Percentiles rank a stretch among this genome's conserved stretches.
These are phyloP conservation scores for Oryza brachyantha DNA, from an alignment of 176 grass and related monocot genomes.

Conservation along the genomic window DNA sequence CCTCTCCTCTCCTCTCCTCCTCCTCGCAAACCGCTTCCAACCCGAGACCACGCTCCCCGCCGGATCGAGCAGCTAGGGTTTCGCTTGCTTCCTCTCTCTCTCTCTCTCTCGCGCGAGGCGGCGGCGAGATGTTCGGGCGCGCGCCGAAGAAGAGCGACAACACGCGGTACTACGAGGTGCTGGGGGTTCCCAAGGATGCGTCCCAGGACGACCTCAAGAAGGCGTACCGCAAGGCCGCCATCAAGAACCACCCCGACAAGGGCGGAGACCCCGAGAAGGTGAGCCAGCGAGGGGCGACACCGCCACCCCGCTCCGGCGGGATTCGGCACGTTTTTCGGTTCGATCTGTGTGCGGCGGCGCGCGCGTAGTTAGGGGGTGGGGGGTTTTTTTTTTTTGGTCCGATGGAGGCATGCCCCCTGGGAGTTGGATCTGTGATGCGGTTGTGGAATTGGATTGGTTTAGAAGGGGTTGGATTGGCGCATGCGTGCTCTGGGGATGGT, in stretches of 20 bases:
- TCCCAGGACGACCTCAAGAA: constrained; percentile 80
- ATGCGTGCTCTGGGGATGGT: not conserved
- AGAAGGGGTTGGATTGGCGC: no score
- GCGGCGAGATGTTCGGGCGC: constrained; percentile 64
- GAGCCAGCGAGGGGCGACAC: constrained; percentile 22
- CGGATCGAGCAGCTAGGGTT: constrained; percentile 43
- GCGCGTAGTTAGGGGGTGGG: not conserved
- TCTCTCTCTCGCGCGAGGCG: no score
- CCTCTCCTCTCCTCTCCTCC: not conserved
- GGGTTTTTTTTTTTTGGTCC: no score
- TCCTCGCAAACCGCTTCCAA: constrained; percentile 13
- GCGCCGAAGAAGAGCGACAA: constrained; percentile 88
- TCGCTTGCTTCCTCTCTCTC: not conserved
- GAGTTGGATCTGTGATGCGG: not conserved
- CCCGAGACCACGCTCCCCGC: not conserved
- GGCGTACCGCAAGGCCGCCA: constrained; percentile 91
- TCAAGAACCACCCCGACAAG: constrained; percentile 97
- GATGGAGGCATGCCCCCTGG: no score
- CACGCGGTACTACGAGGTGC: constrained; percentile 82
- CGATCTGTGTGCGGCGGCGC: not conserved
- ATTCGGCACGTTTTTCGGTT: not conserved
- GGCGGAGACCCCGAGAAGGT: constrained; percentile 94
- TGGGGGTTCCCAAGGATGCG: constrained; percentile 68
- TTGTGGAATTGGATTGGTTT: not conserved
- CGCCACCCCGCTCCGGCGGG: not conserved